These are phyloP conservation scores for Volutella citrinella DNA, from an alignment of 2,329 filamentous ascomycete species.

Conservation along the genomic window DNA sequence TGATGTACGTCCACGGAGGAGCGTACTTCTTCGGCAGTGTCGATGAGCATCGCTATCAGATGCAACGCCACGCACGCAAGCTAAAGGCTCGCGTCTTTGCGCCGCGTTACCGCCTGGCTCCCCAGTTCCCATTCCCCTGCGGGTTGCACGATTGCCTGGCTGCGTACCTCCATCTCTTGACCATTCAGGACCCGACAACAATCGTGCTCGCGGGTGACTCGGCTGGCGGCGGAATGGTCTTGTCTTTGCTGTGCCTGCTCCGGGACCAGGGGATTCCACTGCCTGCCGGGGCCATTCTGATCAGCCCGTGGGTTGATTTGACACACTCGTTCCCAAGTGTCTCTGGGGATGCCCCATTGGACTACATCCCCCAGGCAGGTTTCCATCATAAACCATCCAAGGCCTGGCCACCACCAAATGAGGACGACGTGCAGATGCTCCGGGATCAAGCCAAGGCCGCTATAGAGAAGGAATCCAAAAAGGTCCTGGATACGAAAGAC, in stretches of 20 bases:
- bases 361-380: conserved; percentile 85
- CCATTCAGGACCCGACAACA: conserved; percentile 71
- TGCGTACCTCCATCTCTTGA: conserved; percentile 79
- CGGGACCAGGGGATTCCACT: conserved; percentile 80
- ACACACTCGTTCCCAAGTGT: conserved; percentile 95
- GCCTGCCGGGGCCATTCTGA: conserved; percentile 84
- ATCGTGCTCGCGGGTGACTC: conserved; percentile 91
- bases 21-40: conserved; percentile 95
- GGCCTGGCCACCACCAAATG: conserved; percentile 89
- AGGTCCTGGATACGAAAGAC: conserved; percentile 16
- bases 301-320: conserved; percentile 94
- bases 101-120: conserved; percentile 80
- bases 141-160: conserved; percentile 87
- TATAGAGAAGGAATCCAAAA: conserved; percentile 22
- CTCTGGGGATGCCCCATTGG: conserved; percentile 65
- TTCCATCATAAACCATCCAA: conserved; percentile 88
- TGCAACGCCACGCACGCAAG: conserved; percentile 93
- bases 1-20: conserved; percentile 92
- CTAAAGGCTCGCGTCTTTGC: conserved; percentile 87
- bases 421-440: conserved; percentile 64
- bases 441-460: conserved; percentile 48
- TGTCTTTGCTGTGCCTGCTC: conserved; percentile 75
- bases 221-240: conserved; percentile 85
- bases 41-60: conserved; percentile 96
- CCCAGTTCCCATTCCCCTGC: conserved; percentile 95